Conservation (phyloP, 164 flowering plant genomes). For the Magnolia sinica region DNA sequence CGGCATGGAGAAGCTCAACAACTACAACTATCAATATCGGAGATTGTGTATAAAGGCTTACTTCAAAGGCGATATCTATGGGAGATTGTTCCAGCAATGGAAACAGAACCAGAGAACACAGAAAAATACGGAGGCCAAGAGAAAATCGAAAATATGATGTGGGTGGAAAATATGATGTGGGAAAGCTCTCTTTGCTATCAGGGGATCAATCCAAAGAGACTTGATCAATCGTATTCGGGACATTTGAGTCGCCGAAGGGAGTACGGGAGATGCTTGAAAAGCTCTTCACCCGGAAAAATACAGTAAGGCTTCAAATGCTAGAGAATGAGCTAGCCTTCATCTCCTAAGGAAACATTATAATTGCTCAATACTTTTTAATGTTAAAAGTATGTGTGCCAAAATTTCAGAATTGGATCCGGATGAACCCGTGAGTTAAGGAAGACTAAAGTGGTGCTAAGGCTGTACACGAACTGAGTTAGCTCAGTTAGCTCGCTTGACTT, state of each 20-base stretch:
- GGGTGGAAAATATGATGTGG: neutral
- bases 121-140: neutral
- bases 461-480: no score
- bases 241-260: neutral
- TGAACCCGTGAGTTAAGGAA: neutral
- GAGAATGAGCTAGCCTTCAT: neutral
- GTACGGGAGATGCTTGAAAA: neutral
- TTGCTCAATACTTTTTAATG: neutral
- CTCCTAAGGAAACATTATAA: neutral
- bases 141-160: neutral
- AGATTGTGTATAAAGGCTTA: neutral
- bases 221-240: neutral
- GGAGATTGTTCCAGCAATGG: neutral
- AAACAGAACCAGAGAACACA: neutral
- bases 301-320: slow-evolving; percentile 1
- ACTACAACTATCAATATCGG: neutral
- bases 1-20: neutral
- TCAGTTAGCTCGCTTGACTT: no score
- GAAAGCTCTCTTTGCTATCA: neutral
- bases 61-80: neutral
- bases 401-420: neutral
- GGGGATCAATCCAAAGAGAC: neutral
- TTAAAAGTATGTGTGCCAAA: neutral
- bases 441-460: neutral
- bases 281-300: neutral